These are phyloP conservation scores for thale cress (Arabidopsis thaliana) DNA, from an alignment of 345 rosid species.

Conservation along the genomic window DNA sequence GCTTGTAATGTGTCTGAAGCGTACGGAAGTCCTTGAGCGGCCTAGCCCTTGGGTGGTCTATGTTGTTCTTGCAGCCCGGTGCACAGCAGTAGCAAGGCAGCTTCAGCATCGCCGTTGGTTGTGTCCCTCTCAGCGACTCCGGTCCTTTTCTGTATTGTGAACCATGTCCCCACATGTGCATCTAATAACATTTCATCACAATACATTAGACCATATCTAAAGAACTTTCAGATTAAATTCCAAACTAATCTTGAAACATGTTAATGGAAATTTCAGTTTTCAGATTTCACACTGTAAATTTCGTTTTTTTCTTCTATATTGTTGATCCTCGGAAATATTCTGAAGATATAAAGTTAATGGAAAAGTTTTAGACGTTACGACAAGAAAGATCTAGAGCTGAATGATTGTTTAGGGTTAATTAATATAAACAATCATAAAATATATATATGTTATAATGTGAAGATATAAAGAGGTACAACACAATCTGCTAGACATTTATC, in stretches of 20 bases:
- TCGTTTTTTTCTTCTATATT: neutral
- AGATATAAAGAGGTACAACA: conserved; percentile 4
- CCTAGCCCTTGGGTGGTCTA: conserved; percentile 86
- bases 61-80: conserved; percentile 94
- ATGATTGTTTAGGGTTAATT: conserved; percentile 24
- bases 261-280: too few relatives aligned
- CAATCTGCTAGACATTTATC: conserved; percentile 25
- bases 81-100: conserved; percentile 96
- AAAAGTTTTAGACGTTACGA: neutral
- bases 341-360: neutral
- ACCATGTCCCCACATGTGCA: conserved; percentile 99
- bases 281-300: neutral
- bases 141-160: conserved; percentile 97
- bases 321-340: neutral
- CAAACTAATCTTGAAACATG: neutral
- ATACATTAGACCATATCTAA: neutral
- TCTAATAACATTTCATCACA: conserved; percentile 49
- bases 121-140: conserved; percentile 91
- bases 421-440: conserved; percentile 5
- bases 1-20: conserved; percentile 98
- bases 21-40: conserved; percentile 96
- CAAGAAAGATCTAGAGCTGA: conserved; percentile 8
- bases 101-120: conserved; percentile 94
- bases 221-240: neutral
- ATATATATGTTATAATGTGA: neutral